Evolutionary conservation across 495 filamentous ascomycete species (phyloP), one percentile per base, ranked within the genome.

Genomic region (Penicillium crystallinum): DNA sequence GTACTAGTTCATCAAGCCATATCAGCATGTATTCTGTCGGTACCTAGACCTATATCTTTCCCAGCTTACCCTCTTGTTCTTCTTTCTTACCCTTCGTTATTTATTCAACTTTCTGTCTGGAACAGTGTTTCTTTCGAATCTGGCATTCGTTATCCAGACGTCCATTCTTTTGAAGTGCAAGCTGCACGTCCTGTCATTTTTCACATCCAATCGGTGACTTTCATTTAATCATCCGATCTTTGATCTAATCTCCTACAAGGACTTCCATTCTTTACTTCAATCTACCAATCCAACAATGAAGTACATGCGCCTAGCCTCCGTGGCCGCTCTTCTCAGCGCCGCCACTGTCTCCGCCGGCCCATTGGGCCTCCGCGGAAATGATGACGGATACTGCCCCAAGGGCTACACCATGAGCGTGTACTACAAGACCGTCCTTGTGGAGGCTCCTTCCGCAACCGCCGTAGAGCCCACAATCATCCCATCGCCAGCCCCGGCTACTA

Each of bases 111-210:
- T 61, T 34, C 57, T 64, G 58, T 64, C 57, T 65, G 62, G 51
- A 51, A 67, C 58, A 67, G 54, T 58, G 50, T 29, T 33, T 41
- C 53, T 45, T 45, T 37, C 43, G 48, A 58, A 55, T 64, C 61
- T 64, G 44, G 54, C 54, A 62, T 67, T 64, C 54, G 56, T 63
- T 25, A 63, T 66, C 59, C 61, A 64, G 63, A 56, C 66, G 62
- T 69, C 63, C 69, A 57, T 69, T 70, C 66, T 36, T 72, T 55
- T 25, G 17, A 22, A 52, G 61, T 58, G 55, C 57, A 31, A 48
- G 11, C 56, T 54, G 57, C 58, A 60, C 62, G 55, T 64, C 46
- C 55, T n/a, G 43, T 70, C 59, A 12, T 62, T 64, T 30, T 18
- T 19, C 9, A 17, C 0, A 47, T n/a, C 18, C 34, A 23, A 23